Base-by-base conservation (phyloP, 2,329 filamentous ascomycete species). In the Trichoderma guizhouense region DNA sequence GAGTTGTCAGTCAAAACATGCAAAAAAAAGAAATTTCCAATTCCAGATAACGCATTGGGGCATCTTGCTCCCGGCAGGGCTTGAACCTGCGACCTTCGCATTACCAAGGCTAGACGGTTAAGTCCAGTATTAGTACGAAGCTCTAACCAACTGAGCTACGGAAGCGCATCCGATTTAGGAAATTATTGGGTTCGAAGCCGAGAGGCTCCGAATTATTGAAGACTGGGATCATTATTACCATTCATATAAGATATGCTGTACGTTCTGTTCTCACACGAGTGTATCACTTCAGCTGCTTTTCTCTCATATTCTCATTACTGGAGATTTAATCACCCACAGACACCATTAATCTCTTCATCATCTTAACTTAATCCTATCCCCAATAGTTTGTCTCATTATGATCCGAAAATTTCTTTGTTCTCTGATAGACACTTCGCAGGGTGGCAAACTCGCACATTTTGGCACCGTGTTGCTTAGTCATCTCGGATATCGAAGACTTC, bases 141-240 rank as follows among this genome's bases (percentile, higher is more conserved):
- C 66, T 69, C 66, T 69, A 69, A 69, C 66, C 66, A 69, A 69
- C 66, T 69, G 66, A 69, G 66, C 66, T 69, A 69, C 55, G 66
- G 32, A 43, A 69, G 66, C 66, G 47, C 47, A 53, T 53, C 47
- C 47, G 21, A 53, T 24, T 53, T 24, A 53, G 21, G 47, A 24
- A 53, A 24, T 24, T 24, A 21, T 21, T n/a, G 43, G 51, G 51
- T 55, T 24, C 47, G 47, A 53, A 53, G 11, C 21, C 21, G 47
- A 24, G 9, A 7, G 21, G 21, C 21, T 24, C 47, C 47, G 47
- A 53, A 53, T 53, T 14, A 6, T 53, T 53, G 47, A 53, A 53
- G 3, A 3, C 1, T n/a, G n/a, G 3, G 47, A 12, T 14, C 21
- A 24, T 53, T 53, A 53, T 53, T 53, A 21, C 21, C 5, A 24